A percentile compares a stretch with the other conserved stretches of the same genome.
Conservation (phyloP, 768 basidiomycete genomes). For the Psilocybe sp. region DNA sequence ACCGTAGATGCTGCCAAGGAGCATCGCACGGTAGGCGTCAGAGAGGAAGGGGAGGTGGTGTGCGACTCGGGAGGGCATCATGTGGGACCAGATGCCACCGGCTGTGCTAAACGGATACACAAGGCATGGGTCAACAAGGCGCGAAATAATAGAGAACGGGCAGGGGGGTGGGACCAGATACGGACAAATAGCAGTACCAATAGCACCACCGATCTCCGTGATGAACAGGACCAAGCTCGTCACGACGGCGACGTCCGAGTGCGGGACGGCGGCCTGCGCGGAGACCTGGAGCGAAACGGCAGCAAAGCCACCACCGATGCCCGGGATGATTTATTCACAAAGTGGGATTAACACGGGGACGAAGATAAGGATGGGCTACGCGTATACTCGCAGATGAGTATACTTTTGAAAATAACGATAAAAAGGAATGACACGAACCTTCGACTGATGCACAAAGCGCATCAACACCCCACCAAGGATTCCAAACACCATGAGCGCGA, state of each 20-base stretch:
- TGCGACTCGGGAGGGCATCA: constrained; percentile 63
- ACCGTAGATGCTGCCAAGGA: constrained; percentile 57
- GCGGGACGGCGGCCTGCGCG: constrained; percentile 64
- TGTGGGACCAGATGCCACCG: constrained; percentile 62
- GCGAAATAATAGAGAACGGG: constrained; percentile 5
- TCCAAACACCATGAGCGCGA: constrained; percentile 61
- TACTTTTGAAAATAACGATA: too few relatives aligned
- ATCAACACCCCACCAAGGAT: constrained; percentile 58
- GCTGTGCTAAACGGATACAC: constrained; percentile 32
- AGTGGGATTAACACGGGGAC: too few relatives aligned
- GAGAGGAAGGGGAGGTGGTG: constrained; percentile 50
- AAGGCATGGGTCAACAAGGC: neutral
- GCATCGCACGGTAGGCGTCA: constrained; percentile 35
- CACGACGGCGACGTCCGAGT: constrained; percentile 63
- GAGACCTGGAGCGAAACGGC: constrained; percentile 54
- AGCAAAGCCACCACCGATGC: constrained; percentile 72
- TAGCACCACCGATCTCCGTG: constrained; percentile 66
- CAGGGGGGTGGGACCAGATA: neutral
- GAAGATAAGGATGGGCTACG: too few relatives aligned
- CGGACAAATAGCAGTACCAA: constrained; percentile 61
- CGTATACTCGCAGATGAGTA: too few relatives aligned
- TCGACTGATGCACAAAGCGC: constrained; percentile 51
- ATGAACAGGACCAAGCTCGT: constrained; percentile 66
- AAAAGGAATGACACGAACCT: constrained; percentile 44
- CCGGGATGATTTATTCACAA: constrained; percentile 41